Evolutionary conservation across 306 rosid genomes (phyloP), one percentile per base, ranked within the genome.

Genomic region (Citrullus colocynthis): DNA sequence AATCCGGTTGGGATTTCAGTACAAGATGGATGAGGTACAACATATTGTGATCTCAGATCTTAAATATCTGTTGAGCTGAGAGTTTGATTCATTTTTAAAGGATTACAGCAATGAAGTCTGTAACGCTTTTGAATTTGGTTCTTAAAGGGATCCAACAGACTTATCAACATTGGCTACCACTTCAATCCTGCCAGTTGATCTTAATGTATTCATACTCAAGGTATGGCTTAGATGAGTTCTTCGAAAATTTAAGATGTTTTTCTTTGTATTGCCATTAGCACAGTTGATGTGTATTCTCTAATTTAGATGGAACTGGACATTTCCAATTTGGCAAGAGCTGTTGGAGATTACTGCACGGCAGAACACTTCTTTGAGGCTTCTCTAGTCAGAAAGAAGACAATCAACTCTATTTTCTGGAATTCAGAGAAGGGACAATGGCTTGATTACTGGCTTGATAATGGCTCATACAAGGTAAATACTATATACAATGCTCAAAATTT

Each of bases 1-100:
- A 95, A 84, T 88, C 97, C 4, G 97, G 99, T 82, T 92, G 97
- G 97, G 97, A 95, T 80, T 95, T 95, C 80, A 92, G 97, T 88
- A 76, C 97, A 69, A 85, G 99, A 86, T 95, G 97, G 97, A 88
- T 94, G 95, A 90, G 91, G 96, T 94, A 67, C 12, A 83, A 66
- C 76, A 82, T 54, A 44, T 78, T 58, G 24, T 45, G 62, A n/a
- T 79, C 42, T 57, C 11, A 7, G 62, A n/a, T 79, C 42, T 57
- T 9, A 7, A 56, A 37, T 21, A 18, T 54, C 61, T 39, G 36
- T 20, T 28, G 66, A 54, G 49, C 62, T 61, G 3, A 72, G 24
- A 69, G 36, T 3, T 45, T n/a, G 42, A 66, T 28, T 66, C 42
- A 11, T 54, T 77, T 39, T 21, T 81, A 30, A 17, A 78, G 55